Evolutionary conservation across 2,329 filamentous ascomycete genomes (phyloP).

Genomic region (Alternaria sp.): DNA sequence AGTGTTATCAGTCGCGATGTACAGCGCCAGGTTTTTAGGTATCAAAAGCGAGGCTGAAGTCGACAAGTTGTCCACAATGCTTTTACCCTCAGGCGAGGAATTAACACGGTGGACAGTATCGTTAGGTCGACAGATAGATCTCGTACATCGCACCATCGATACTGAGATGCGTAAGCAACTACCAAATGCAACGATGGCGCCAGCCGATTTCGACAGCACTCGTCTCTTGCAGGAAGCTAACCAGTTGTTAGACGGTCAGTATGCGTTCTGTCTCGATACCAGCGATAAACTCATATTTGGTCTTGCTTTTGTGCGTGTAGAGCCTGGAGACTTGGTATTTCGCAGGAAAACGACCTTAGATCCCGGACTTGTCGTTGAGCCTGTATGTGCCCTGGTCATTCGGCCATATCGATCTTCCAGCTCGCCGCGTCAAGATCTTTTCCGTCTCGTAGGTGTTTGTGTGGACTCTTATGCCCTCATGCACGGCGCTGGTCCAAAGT

Average conservation of each 20-base stretch:
- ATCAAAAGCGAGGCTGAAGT: too few relatives aligned
- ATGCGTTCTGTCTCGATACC: background rate
- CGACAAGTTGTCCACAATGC: too few relatives aligned
- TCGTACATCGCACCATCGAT: too few relatives aligned
- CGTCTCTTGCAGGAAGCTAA: background rate
- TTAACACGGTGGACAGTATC: too few relatives aligned
- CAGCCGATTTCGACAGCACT: too few relatives aligned
- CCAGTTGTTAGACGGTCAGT: background rate
- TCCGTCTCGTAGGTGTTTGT: background rate
- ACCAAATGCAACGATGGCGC: too few relatives aligned
- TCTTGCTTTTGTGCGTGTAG: background rate
- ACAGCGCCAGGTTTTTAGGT: too few relatives aligned
- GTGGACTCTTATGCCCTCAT: background rate
- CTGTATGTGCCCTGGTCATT: background rate
- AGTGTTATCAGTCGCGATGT: too few relatives aligned
- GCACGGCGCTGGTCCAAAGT: too few relatives aligned
- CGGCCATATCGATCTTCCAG: background rate
- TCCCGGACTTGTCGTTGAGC: background rate
- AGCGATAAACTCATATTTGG: background rate
- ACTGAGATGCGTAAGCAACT: too few relatives aligned
- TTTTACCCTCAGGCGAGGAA: too few relatives aligned
- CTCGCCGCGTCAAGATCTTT: background rate
- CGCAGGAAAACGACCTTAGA: background rate
- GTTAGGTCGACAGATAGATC: too few relatives aligned
- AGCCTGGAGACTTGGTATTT: background rate